Evolutionary conservation across 2,329 filamentous ascomycete species (phyloP).

Genomic region (Davidsoniella neocaledoniae): DNA sequence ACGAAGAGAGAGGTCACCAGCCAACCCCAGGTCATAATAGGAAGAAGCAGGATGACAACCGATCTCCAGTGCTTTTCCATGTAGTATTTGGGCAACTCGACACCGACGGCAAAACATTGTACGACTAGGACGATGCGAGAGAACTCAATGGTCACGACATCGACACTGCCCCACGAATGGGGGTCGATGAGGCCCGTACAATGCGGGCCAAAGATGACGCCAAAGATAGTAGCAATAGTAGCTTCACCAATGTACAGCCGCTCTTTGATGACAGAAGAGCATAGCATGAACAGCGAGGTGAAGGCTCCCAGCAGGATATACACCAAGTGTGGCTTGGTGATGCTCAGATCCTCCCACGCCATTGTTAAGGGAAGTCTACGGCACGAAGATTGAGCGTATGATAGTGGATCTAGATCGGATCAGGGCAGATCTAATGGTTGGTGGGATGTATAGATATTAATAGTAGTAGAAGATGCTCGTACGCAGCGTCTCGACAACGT

Average conservation of each 20-base stretch:
- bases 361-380: constrained; percentile 24
- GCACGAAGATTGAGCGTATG: not conserved
- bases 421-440: not conserved
- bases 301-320: constrained; percentile 98
- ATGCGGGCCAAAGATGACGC: constrained; percentile 77
- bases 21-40: constrained; percentile 97
- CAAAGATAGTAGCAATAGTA: constrained; percentile 76
- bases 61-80: constrained; percentile 98
- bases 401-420: no score
- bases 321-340: constrained; percentile 92
- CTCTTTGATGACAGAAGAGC: constrained; percentile 96
- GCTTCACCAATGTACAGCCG: constrained; percentile 97
- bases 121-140: constrained; percentile 79
- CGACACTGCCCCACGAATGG: constrained; percentile 59
- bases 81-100: constrained; percentile 82
- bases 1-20: constrained; percentile 82
- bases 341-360: constrained; percentile 65
- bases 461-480: no score
- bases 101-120: constrained; percentile 81
- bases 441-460: not conserved
- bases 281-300: constrained; percentile 95
- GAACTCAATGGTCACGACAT: constrained; percentile 78
- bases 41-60: constrained; percentile 70
- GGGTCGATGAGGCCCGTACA: constrained; percentile 69
- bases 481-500: no score